Evolutionary conservation across 306 rosid species (phyloP).

Genomic region (Vachellia pachyceras): DNA sequence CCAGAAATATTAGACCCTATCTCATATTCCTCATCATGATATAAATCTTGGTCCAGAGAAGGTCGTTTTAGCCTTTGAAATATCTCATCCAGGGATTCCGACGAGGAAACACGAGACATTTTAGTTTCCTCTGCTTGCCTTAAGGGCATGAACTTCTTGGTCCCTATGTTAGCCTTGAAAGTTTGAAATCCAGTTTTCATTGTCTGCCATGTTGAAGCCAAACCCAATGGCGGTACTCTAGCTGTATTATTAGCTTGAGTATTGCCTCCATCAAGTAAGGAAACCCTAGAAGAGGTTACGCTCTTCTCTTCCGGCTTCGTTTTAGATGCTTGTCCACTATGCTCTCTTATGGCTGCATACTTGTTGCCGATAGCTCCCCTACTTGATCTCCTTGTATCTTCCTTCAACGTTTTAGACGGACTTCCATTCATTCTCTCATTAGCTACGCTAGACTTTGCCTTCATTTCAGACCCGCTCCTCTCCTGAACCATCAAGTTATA

Average conservation of each 20-base stretch:
- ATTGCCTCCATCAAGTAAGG: slow-evolving; percentile 60
- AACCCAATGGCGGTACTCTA: slow-evolving; percentile 55
- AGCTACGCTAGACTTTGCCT: slow-evolving; percentile 46
- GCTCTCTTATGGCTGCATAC: slow-evolving; percentile 79
- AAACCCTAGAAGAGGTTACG: slow-evolving; percentile 65
- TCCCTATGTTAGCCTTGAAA: slow-evolving; percentile 75
- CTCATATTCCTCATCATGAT: slow-evolving; percentile 50
- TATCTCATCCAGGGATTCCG: slow-evolving; percentile 92
- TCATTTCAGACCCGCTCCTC: slow-evolving; percentile 67
- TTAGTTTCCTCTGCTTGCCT: slow-evolving; percentile 62
- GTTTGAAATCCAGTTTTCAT: slow-evolving; percentile 81
- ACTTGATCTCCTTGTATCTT: slow-evolving; percentile 72
- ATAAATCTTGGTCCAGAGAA: slow-evolving; percentile 49
- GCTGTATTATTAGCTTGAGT: slow-evolving; percentile 41
- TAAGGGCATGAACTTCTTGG: slow-evolving; percentile 63
- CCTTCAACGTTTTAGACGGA: slow-evolving; percentile 57
- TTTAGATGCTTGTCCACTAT: slow-evolving; percentile 59
- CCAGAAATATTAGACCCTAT: slow-evolving; percentile 43
- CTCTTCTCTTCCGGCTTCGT: slow-evolving; percentile 60
- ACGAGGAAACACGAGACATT: slow-evolving; percentile 64
- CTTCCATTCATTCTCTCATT: slow-evolving; percentile 46
- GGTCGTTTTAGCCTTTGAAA: slow-evolving; percentile 89
- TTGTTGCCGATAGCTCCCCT: slow-evolving; percentile 87
- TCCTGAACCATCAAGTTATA: slow-evolving; percentile 54
- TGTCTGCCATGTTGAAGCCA: slow-evolving; percentile 75